Base-by-base conservation (phyloP, 1,139 yeast species). In the Saccharomycopsis hybrid region DNA sequence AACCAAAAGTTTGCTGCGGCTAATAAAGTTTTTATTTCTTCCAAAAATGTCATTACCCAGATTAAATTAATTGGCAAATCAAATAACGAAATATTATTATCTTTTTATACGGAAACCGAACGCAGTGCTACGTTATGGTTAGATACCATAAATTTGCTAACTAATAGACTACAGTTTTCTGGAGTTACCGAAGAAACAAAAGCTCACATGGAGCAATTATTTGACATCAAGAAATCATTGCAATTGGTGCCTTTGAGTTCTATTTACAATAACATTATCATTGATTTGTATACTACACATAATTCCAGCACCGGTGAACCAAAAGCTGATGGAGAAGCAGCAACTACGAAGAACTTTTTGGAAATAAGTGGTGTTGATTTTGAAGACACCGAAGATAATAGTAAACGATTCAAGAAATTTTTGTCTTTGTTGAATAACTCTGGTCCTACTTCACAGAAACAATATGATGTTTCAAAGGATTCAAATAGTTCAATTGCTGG, bases 231-330 rank as follows among this genome's bases (percentile, higher is more conserved):
- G 31, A 44, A 37, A 39, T 40, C 45, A 5, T 39, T 52, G n/a
- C 55, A 52, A 41, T 52, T 50, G 18, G 36, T 44, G 5, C 54
- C 52, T 4, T 39, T 51, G 24, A 41, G 45, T 13, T 39, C 33
- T 5, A 46, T 51, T 25, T 44, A 28, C 31, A 45, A 51, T 31
- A 45, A 41, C 18, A 41, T 33, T 39, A 43, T 46, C 30, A 30
- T 49, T 18, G 44, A 42, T 13, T 24, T 51, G 42, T 51, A 44
- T 33, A 44, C 52, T 24, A 43, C 18, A 18, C 18, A 18, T 18
- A 18, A 18, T 18, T 18, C 18, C 18, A 18, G 18, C 18, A 18
- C 18, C 18, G 18, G 18, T 18, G 18, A 18, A 18, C 18, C 18
- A 18, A 18, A 18, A 18, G 18, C 18, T 18, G 18, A 18, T 18